Percentiles rank a stretch among this genome's conserved stretches.
phyloP scores from a whole-genome alignment of 176 grass and related monocot species.

The Hsuehochloa calcarea region DNA sequence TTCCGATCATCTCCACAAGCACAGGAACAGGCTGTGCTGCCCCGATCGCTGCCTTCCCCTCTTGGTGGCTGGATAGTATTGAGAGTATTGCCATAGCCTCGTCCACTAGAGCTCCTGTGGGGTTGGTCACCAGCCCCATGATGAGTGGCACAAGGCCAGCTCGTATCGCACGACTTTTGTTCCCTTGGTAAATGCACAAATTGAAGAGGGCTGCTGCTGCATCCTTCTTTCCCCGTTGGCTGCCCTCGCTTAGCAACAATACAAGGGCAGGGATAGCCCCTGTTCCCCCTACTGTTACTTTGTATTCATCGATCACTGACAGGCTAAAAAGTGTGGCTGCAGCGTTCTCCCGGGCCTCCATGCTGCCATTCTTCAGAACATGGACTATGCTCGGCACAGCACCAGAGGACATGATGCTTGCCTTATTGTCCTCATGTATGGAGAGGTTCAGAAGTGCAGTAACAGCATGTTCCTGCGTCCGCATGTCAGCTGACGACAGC shows the following conservation, averaged over 20 bases:
- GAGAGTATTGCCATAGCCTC: conserved; percentile 87
- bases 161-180: conserved; percentile 76
- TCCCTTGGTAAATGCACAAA: conserved; percentile 93
- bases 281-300: conserved; percentile 72
- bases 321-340: conserved; percentile 94
- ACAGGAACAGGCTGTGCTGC: conserved; percentile 69
- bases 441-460: conserved; percentile 91
- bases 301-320: conserved; percentile 84
- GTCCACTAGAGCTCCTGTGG: conserved; percentile 60
- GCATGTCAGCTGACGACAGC: conserved; percentile 52
- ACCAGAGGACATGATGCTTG: conserved; percentile 63
- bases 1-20: conserved; percentile 73
- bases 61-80: conserved; percentile 78
- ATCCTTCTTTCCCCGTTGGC: conserved; percentile 82
- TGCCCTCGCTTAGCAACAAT: conserved; percentile 77
- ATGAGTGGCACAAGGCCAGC: conserved; percentile 81
- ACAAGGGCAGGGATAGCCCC: conserved; percentile 87
- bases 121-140: conserved; percentile 74
- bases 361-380: conserved; percentile 88
- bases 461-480: conserved; percentile 88
- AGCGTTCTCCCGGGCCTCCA: conserved; percentile 94
- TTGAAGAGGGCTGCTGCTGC: conserved; percentile 94
- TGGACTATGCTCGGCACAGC: conserved; percentile 74
- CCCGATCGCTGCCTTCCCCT: conserved; percentile 72
- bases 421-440: conserved; percentile 86